Conservation (phyloP, 352 stramenopile species). For the Phytophthora cajani region DNA sequence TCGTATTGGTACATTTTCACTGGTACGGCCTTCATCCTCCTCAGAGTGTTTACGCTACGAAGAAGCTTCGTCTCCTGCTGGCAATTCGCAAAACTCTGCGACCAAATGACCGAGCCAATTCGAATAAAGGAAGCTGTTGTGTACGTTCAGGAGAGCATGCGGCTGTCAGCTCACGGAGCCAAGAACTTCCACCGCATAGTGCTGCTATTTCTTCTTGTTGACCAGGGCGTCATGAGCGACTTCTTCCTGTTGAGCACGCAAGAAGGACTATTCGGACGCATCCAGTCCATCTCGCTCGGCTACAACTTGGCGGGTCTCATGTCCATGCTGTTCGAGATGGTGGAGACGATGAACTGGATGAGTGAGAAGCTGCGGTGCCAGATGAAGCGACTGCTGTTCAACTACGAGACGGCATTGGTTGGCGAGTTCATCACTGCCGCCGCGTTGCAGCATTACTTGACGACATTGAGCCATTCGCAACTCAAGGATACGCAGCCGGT, state of each 20-base stretch:
- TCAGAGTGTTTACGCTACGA: constrained; percentile 20
- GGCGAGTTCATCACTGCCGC: constrained; percentile 33
- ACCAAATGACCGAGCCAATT: constrained; percentile 10
- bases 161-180: constrained; percentile 20
- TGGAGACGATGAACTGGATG: constrained; percentile 36
- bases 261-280: constrained; percentile 25
- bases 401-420: constrained; percentile 32
- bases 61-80: constrained; percentile 26
- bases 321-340: constrained; percentile 41
- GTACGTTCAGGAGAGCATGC: constrained; percentile 28
- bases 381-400: constrained; percentile 26
- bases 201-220: constrained; percentile 30
- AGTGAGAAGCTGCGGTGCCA: constrained; percentile 13
- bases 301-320: constrained; percentile 38
- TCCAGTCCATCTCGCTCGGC: constrained; percentile 39
- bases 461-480: constrained; percentile 16
- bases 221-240: constrained; percentile 38
- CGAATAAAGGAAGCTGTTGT: constrained; percentile 28
- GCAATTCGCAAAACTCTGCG: constrained; percentile 18
- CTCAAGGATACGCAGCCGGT: constrained; percentile 12
- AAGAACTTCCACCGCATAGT: constrained; percentile 26
- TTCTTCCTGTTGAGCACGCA: constrained; percentile 35
- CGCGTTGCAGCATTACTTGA: constrained; percentile 28
- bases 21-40: constrained; percentile 19
- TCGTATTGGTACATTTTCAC: constrained; percentile 38